These are phyloP conservation scores for Gossypium thurberi DNA, from an alignment of 345 rosid genomes.

Conservation along the genomic window DNA sequence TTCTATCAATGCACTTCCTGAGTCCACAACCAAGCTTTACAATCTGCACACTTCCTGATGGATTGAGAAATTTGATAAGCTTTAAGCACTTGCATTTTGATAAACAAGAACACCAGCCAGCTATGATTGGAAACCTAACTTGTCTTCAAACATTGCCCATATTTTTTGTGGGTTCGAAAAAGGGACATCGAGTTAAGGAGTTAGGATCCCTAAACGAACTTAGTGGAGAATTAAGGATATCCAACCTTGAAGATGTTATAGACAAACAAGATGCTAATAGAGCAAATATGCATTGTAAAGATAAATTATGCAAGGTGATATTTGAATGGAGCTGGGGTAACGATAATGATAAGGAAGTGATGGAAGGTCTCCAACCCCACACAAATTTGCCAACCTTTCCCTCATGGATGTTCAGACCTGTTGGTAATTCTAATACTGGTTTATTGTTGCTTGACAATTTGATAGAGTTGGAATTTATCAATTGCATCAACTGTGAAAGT, in stretches of 20 bases:
- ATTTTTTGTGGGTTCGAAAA: no score
- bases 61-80: no score
- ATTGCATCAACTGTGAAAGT: neutral
- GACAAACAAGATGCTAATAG: conserved; percentile 5
- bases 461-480: neutral
- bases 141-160: no score
- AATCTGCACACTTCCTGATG: no score
- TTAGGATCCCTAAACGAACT: neutral
- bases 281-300: conserved; percentile 1
- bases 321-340: neutral
- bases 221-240: neutral
- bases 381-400: neutral
- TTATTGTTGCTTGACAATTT: neutral
- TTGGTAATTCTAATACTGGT: neutral
- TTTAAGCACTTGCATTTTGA: no score
- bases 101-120: no score
- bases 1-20: no score
- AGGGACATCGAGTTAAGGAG: neutral
- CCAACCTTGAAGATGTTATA: neutral
- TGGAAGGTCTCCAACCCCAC: neutral
- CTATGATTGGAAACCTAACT: no score
- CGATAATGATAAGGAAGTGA: neutral
- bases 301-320: neutral
- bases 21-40: no score
- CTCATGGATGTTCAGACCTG: neutral